These are phyloP conservation scores for Plasmodium malariae DNA, from an alignment of 169 alveolate species.

Conservation along the genomic window DNA sequence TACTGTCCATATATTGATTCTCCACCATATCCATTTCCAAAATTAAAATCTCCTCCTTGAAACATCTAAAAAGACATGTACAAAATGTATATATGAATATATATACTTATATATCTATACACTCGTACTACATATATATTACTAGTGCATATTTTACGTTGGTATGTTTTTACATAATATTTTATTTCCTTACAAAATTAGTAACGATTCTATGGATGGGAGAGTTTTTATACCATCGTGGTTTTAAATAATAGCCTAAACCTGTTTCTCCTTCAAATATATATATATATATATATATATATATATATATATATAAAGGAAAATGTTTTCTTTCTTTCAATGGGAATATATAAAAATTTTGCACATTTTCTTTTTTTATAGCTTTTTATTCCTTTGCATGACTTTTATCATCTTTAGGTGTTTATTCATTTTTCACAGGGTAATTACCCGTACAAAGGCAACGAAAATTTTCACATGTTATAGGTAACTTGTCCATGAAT, in stretches of 20 bases:
- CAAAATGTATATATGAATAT: not conserved
- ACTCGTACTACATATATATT: not conserved
- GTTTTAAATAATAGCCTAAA: conserved; percentile 88
- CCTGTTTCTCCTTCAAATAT: conserved; percentile 86
- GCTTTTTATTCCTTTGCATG: not conserved
- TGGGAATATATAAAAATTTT: not conserved
- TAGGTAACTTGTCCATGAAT: conserved; percentile 89
- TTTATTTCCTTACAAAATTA: conserved; percentile 80
- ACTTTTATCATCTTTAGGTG: too few relatives aligned
- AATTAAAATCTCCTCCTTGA: conserved; percentile 92
- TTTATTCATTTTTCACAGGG: too few relatives aligned
- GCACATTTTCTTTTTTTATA: not conserved
- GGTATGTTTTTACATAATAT: not conserved
- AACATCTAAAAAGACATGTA: conserved; percentile 80
- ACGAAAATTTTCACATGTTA: conserved; percentile 92
- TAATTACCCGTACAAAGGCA: conserved; percentile 92
- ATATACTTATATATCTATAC: not conserved
- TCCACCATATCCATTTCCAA: conserved; percentile 91
- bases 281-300: not conserved
- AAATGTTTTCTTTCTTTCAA: not conserved
- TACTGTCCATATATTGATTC: conserved; percentile 90
- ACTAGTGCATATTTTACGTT: not conserved
- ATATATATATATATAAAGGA: conserved; percentile 22
- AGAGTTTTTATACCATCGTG: conserved; percentile 89
- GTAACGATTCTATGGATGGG: conserved; percentile 87